A percentile compares a stretch with the other conserved stretches of the same genome.
phyloP scores from a whole-genome alignment of 257 asterid species.

The Penstemon barbatus region DNA sequence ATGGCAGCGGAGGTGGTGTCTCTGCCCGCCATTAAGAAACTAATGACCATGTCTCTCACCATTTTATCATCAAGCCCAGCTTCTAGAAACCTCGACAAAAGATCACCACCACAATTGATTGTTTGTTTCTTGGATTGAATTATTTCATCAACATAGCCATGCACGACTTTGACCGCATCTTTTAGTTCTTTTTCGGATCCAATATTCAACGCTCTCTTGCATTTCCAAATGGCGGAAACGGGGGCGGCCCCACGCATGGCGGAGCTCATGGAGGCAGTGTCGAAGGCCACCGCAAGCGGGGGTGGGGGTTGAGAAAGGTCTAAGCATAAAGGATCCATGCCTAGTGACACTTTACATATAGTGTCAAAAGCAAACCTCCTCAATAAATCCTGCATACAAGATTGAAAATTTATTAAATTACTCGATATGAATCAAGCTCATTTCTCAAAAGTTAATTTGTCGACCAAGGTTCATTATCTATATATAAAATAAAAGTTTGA shows the following conservation, averaged over 20 bases:
- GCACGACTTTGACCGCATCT: constrained; percentile 42
- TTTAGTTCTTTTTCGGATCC: constrained; percentile 57
- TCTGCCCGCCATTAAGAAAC: constrained; percentile 60
- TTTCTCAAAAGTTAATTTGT: too few species aligned
- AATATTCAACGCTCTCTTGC: constrained; percentile 46
- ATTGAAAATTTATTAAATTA: too few species aligned
- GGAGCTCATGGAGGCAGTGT: constrained; percentile 47
- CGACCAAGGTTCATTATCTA: too few species aligned
- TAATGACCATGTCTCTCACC: constrained; percentile 50
- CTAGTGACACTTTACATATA: constrained; percentile 46
- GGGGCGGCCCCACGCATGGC: constrained; percentile 65
- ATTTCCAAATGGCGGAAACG: constrained; percentile 49
- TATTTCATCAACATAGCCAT: constrained; percentile 39
- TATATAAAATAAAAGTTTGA: too few species aligned
- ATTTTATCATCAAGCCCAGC: constrained; percentile 42
- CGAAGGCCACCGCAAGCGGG: constrained; percentile 56
- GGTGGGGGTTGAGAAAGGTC: constrained; percentile 40
- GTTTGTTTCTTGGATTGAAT: constrained; percentile 31
- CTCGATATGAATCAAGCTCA: too few species aligned
- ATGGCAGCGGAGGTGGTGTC: constrained; percentile 69
- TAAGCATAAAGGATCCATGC: constrained; percentile 47
- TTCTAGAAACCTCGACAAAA: constrained; percentile 46
- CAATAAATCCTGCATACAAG: constrained; percentile 46
- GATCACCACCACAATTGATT: constrained; percentile 32
- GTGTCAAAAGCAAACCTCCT: constrained; percentile 59